These are phyloP conservation scores for Kwoniella dejecticola DNA, from an alignment of 768 basidiomycete genomes.

Conservation along the genomic window DNA sequence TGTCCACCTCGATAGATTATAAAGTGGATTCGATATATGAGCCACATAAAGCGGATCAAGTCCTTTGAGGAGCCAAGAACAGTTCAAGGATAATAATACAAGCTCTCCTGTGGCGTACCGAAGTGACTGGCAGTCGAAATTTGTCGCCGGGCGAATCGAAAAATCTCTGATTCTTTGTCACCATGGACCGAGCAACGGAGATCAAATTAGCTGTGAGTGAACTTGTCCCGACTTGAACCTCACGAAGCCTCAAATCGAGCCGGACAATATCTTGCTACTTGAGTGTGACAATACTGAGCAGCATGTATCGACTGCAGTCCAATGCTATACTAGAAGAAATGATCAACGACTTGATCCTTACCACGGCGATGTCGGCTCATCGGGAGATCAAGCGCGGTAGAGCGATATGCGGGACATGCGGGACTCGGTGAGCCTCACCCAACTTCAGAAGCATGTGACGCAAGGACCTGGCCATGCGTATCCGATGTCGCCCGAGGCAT, in stretches of 20 bases:
- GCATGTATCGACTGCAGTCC: conserved; percentile 26
- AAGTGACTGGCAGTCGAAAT: too few species aligned
- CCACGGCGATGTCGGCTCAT: conserved; percentile 38
- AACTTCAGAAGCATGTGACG: neutral
- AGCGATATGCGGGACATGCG: conserved; percentile 32
- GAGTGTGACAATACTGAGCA: neutral
- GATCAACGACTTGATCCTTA: conserved; percentile 34
- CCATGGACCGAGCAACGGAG: conserved; percentile 1
- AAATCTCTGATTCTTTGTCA: neutral
- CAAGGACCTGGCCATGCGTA: neutral
- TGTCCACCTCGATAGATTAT: neutral
- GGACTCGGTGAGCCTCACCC: conserved; percentile 30
- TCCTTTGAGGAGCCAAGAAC: neutral
- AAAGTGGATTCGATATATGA: neutral
- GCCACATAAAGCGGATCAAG: neutral
- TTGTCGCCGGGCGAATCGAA: too few species aligned
- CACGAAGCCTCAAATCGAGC: too few species aligned
- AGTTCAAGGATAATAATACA: too few species aligned
- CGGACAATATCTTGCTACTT: neutral
- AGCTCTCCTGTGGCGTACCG: too few species aligned
- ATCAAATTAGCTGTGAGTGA: neutral
- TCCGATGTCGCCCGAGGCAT: neutral
- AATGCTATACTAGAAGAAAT: conserved; percentile 36
- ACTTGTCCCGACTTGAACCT: neutral
- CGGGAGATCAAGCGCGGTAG: conserved; percentile 41